phyloP scores from a whole-genome alignment of 345 rosid species.

The Combretum micranthum region DNA sequence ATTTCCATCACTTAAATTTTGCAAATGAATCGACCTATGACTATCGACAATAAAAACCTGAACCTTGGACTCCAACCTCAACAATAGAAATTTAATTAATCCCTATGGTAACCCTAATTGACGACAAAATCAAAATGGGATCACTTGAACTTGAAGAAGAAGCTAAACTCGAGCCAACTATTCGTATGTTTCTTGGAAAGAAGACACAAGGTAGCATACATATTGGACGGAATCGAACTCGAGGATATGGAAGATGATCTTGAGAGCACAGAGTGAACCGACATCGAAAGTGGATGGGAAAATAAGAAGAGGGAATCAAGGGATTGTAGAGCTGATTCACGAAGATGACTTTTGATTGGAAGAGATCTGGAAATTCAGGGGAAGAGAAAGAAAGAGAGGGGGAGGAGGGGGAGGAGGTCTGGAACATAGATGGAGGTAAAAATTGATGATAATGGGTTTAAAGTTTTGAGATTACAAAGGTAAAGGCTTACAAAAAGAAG shows the following conservation, averaged over 20 bases:
- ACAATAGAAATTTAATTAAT: constrained; percentile 39
- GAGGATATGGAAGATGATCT: constrained; percentile 68
- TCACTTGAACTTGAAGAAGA: constrained; percentile 24
- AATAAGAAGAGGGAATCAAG: constrained; percentile 56
- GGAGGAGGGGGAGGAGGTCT: not conserved
- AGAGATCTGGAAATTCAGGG: constrained; percentile 1
- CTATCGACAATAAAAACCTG: constrained; percentile 85
- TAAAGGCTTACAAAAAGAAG: too few relatives aligned
- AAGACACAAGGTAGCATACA: constrained; percentile 89
- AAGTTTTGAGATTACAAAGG: constrained; percentile 3
- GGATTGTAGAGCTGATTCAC: constrained; percentile 56
- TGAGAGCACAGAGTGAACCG: constrained; percentile 83
- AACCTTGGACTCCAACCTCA: constrained; percentile 46
- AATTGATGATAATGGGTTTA: not conserved
- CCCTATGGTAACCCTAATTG: constrained; percentile 94
- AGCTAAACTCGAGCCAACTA: constrained; percentile 53
- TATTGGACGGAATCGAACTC: constrained; percentile 90
- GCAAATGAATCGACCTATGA: constrained; percentile 91
- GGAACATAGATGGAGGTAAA: not conserved
- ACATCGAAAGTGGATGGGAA: constrained; percentile 93
- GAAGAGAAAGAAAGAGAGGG: too few relatives aligned
- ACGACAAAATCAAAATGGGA: constrained; percentile 59
- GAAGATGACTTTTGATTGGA: constrained; percentile 27
- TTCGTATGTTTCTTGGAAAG: constrained; percentile 68
- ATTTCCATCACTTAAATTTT: constrained; percentile 66